phyloP scores from a whole-genome alignment of 345 rosid genomes.

The Conringia planisiliqua region DNA sequence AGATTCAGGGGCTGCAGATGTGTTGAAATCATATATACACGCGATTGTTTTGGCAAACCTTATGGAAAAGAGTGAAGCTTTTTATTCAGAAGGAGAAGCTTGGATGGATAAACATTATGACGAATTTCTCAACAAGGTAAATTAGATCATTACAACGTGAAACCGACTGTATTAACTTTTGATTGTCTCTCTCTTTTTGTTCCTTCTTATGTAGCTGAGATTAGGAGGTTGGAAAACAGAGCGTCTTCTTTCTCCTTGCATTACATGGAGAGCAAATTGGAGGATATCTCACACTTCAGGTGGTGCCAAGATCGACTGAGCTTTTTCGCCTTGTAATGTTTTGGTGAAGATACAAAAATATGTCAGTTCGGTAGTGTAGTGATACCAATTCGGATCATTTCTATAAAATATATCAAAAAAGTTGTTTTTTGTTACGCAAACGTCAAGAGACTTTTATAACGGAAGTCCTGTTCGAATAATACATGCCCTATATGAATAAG shows the following conservation, averaged over 20 bases:
- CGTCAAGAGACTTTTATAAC: too few relatives aligned
- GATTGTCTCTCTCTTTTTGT: not conserved
- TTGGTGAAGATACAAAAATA: not conserved
- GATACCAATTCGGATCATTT: not conserved
- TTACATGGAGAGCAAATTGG: constrained; percentile 86
- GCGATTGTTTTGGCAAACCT: constrained; percentile 56
- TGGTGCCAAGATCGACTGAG: constrained; percentile 58
- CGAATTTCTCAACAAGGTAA: constrained; percentile 64
- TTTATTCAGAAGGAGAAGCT: constrained; percentile 47
- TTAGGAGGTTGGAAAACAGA: constrained; percentile 80
- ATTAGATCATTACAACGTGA: not conserved
- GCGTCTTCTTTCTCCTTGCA: constrained; percentile 70
- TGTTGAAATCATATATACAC: constrained; percentile 71
- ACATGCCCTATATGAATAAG: too few relatives aligned
- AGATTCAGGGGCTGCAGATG: constrained; percentile 54
- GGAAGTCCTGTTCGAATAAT: too few relatives aligned
- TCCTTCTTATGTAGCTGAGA: constrained; percentile 46
- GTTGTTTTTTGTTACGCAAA: too few relatives aligned
- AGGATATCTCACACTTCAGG: constrained; percentile 42
- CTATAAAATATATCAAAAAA: too few relatives aligned
- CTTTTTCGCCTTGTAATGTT: not conserved
- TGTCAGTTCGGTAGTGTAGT: not conserved
- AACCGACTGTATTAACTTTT: not conserved
- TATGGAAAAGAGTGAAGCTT: constrained; percentile 22
- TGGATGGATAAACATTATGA: constrained; percentile 79